Evolutionary conservation across 2,329 filamentous ascomycete genomes (phyloP).

Genomic region (Exophiala spinifera): DNA sequence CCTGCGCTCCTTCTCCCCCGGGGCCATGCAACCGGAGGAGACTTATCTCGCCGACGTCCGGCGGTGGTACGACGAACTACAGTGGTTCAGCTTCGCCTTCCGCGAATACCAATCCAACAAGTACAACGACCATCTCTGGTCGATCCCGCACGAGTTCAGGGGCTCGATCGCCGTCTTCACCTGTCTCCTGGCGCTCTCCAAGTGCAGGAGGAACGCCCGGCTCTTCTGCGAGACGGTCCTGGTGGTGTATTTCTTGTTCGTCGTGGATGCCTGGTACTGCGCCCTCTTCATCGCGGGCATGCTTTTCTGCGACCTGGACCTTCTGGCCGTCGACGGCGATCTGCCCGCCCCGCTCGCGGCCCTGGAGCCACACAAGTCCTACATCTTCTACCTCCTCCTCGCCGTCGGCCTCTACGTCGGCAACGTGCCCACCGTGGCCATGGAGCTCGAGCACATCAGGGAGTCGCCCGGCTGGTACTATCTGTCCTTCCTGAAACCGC

Average conservation of each 20-base stretch:
- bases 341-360: conserved; percentile 50
- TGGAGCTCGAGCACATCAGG: conserved; percentile 49
- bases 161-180: conserved; percentile 35
- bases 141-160: conserved; percentile 46
- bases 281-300: conserved; percentile 60
- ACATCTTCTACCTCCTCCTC: conserved; percentile 55
- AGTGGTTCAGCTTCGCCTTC: conserved; percentile 62
- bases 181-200: conserved; percentile 51
- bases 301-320: conserved; percentile 60
- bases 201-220: conserved; percentile 54
- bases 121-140: conserved; percentile 48
- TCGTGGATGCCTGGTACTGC: conserved; percentile 62
- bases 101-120: conserved; percentile 46
- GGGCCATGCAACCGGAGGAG: conserved; percentile 25
- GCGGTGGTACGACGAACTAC: conserved; percentile 23
- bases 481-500: conserved; percentile 50
- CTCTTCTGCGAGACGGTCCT: conserved; percentile 53
- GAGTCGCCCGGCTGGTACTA: conserved; percentile 42
- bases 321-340: conserved; percentile 50
- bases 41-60: conserved; percentile 20
- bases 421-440: conserved; percentile 56
- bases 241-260: conserved; percentile 65
- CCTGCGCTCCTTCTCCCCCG: conserved; percentile 41
- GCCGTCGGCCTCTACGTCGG: conserved; percentile 54
- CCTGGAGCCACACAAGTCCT: conserved; percentile 48